Base-by-base conservation (phyloP, 495 filamentous ascomycete genomes). In the Xylaria venustula region DNA sequence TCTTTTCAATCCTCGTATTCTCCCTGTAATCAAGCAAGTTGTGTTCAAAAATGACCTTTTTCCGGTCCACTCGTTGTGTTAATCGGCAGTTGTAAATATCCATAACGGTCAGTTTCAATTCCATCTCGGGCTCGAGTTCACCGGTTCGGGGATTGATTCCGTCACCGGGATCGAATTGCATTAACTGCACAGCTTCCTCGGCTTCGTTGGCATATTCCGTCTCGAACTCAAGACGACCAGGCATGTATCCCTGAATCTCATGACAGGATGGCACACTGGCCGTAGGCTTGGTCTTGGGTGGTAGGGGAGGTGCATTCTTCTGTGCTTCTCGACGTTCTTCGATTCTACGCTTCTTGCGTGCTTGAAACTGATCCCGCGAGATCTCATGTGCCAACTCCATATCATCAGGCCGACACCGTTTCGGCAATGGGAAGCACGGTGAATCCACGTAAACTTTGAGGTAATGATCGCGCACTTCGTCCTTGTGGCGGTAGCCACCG, bases 171-270 rank as follows among this genome's bases (percentile, higher is more conserved):
- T 97, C 93, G 66, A 99, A 99, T 61, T 96, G 88, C 90, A 99
- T 96, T 58, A 94, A 88, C 71, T 98, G 94, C 12, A 99, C 95
- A 0, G 93, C 93, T 75, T 98, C 95, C 73, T 99, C 94, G 0
- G 95, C 94, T 65, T 98, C 95, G 73, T 99, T 98, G 67, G 92
- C 87, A 72, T 93, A 96, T 67, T 99, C 94, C 0, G 90, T 96
- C 80, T 99, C 94, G 67, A 98, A 99, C 70, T 99, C 94, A 59
- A 99, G 76, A 19, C 94, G 91, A 36, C 95, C 94, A 2, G 94
- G 94, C 94, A 99, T 99, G 74, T 96, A 99, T 3, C 94, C 94
- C 71, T 95, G 90, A 26, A 99, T 93, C 72, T 99, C 94, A 73
- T 99, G 94, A 71, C 95, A 98, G 26, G 93, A 84, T 15, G 94